A percentile compares a stretch with the other conserved stretches of the same genome.
phyloP scores from a whole-genome alignment of 805 yeast species.

The Yarrowia porcina region DNA sequence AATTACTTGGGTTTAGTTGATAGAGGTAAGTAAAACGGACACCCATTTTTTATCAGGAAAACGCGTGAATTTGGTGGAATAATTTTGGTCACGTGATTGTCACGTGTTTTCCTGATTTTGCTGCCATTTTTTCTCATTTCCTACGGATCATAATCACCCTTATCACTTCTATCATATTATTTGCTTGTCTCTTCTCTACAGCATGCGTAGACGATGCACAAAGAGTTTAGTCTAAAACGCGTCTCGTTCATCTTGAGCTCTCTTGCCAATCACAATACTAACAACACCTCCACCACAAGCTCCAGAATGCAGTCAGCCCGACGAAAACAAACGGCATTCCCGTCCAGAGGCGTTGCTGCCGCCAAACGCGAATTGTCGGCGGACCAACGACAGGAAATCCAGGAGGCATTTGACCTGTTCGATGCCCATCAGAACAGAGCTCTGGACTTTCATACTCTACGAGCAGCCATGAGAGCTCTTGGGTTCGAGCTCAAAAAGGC shows the following conservation, averaged over 20 bases:
- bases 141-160: no score
- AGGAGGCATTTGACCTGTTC: constrained; percentile 86
- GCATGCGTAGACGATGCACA: neutral
- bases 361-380: constrained; percentile 56
- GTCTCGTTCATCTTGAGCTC: neutral
- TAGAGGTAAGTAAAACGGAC: neutral
- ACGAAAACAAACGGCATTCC: constrained; percentile 17
- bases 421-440: constrained; percentile 90
- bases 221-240: constrained; percentile 1
- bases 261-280: neutral
- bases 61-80: neutral
- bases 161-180: neutral
- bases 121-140: neutral
- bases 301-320: constrained; percentile 13
- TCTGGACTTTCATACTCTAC: constrained; percentile 73
- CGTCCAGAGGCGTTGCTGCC: neutral
- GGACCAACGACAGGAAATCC: constrained; percentile 85
- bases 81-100: no score
- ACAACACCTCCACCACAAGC: neutral
- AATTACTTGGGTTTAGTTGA: neutral
- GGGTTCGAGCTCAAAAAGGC: constrained; percentile 84
- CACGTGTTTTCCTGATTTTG: no score
- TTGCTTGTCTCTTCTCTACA: no score
- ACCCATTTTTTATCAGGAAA: no score
- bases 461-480: constrained; percentile 86